Evolutionary conservation across 257 asterid genomes (phyloP), one percentile per base, ranked within the genome.

Genomic region (Rhazya stricta): DNA sequence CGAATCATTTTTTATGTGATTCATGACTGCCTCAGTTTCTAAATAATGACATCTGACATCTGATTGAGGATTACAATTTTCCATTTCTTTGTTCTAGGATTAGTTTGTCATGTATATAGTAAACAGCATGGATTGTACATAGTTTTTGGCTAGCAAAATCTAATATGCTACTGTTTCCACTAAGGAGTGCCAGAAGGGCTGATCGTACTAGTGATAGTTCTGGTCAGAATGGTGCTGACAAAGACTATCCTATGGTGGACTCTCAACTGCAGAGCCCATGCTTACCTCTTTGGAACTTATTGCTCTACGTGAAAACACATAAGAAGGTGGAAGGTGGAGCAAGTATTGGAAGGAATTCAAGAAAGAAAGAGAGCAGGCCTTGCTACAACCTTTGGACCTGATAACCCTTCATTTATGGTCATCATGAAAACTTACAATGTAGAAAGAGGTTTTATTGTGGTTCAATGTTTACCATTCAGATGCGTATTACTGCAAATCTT

Each of bases 321-420:
- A 25, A 39, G 6, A 23, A 27, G 41, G n/a, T 0, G 12, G 37
- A 43, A 6, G 16, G 6, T 3, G 34, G 11, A 58, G 37, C n/a
- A 50, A 15, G 48, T 3, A 51, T n/a, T n/a, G n/a, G n/a, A n/a
- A n/a, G n/a, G n/a, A n/a, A n/a, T n/a, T n/a, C n/a, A n/a, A n/a
- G n/a, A n/a, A n/a, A n/a, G n/a, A n/a, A n/a, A 73, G 27, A 39
- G 3, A 62, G 34, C 78, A n/a, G 37, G 21, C 42, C 6, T 41
- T 13, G 58, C 70, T 71, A 71, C 75, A 60, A 71, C 16, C 36
- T 37, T 37, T 25, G 6, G 41, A 61, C 62, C 73, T 11, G 37
- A 23, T 15, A 50, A 60, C 62, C 79, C 73, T 73, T 73, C 42
- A 6, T 81, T 72, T 58, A 23, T 27, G 27, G n/a, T 34, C 25